phyloP scores from a whole-genome alignment of 192 early-diverging fungal species.

The Coemansia sp. region DNA sequence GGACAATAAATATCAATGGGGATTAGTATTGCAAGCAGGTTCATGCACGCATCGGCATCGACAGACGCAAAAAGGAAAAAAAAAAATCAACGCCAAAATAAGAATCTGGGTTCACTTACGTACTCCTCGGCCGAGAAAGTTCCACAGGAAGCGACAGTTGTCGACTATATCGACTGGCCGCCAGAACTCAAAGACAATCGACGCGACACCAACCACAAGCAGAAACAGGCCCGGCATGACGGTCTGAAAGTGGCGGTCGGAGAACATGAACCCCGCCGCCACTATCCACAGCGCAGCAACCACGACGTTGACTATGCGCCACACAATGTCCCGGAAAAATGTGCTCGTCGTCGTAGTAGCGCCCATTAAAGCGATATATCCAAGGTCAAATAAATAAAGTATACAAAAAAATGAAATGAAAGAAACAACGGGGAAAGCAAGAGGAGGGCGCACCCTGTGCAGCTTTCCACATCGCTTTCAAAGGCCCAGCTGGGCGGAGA shows the following conservation, averaged over 20 bases:
- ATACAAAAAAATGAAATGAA: slow-evolving; percentile 1
- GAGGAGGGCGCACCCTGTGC: not conserved
- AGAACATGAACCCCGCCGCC: slow-evolving; percentile 41
- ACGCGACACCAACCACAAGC: slow-evolving; percentile 32
- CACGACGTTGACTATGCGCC: slow-evolving; percentile 48
- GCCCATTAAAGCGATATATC: not conserved
- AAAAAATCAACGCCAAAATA: not conserved
- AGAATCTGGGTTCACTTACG: slow-evolving; percentile 22
- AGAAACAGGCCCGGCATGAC: slow-evolving; percentile 46
- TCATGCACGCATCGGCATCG: slow-evolving; percentile 2
- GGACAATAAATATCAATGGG: not conserved
- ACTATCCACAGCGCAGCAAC: slow-evolving; percentile 51
- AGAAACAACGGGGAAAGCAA: not conserved
- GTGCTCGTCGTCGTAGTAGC: not conserved
- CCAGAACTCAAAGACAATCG: slow-evolving; percentile 49
- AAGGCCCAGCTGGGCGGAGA: not conserved
- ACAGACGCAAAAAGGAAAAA: not conserved
- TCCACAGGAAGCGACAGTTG: slow-evolving; percentile 55
- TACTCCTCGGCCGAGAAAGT: slow-evolving; percentile 54
- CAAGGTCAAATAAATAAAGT: not conserved
- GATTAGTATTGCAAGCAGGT: slow-evolving; percentile 5
- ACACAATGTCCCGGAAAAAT: slow-evolving; percentile 26
- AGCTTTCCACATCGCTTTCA: not conserved
- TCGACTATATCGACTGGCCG: slow-evolving; percentile 36
- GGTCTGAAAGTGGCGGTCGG: slow-evolving; percentile 37